Evolutionary conservation across 2,329 filamentous ascomycete species (phyloP).

Genomic region (Pseudogymnoascus sp.): DNA sequence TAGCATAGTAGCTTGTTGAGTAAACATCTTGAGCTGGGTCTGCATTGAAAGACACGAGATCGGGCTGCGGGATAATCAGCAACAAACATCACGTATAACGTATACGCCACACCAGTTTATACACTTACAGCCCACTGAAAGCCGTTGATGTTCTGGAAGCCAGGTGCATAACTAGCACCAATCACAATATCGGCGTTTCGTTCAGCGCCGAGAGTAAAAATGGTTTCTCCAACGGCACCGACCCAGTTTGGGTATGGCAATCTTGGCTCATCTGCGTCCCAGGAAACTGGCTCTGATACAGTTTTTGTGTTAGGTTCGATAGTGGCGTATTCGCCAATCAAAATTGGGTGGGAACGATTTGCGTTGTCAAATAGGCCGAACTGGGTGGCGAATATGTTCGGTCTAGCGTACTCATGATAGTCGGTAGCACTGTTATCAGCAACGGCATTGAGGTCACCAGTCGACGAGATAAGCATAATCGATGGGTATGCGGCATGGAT

Average conservation of each 20-base stretch:
- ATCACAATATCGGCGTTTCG: conserved; percentile 21
- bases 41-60: conserved; percentile 23
- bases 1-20: conserved; percentile 43
- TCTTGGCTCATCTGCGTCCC: conserved; percentile 11
- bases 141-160: conserved; percentile 23
- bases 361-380: conserved; percentile 20
- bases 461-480: conserved; percentile 34
- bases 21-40: conserved; percentile 40
- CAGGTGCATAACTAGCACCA: conserved; percentile 22
- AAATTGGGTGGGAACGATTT: conserved; percentile 14
- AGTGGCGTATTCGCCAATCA: conserved; percentile 24
- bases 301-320: conserved; percentile 18
- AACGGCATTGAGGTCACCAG: conserved; percentile 16
- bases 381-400: conserved; percentile 18
- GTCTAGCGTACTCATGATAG: conserved; percentile 21
- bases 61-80: conserved; percentile 18
- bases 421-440: conserved; percentile 13
- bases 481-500: conserved; percentile 32
- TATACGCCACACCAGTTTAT: not conserved
- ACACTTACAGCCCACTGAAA: conserved; percentile 23
- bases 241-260: conserved; percentile 19
- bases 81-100: not conserved
- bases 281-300: conserved; percentile 9
- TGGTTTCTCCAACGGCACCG: conserved; percentile 22
- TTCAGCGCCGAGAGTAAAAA: conserved; percentile 21